A percentile compares a stretch with the other conserved stretches of the same genome.
Evolutionary conservation across 108 stramenopile genomes (phyloP).

Genomic region (Stephanodiscus triporus): DNA sequence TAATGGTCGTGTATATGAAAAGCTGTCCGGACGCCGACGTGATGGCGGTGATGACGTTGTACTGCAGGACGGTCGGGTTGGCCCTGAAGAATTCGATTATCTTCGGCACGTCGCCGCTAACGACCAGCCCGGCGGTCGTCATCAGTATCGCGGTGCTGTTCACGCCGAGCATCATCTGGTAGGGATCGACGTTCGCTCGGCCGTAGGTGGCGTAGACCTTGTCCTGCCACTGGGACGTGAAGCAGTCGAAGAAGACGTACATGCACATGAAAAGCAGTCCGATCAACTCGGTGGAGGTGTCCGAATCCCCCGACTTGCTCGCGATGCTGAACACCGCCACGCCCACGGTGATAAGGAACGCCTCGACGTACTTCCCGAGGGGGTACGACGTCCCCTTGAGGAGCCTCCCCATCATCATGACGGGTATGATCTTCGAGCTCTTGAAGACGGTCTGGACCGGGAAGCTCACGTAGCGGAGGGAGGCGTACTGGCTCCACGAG

Average conservation of each 20-base stretch:
- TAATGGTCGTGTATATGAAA: conserved; percentile 90
- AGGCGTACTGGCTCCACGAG: conserved; percentile 97
- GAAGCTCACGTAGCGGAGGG: conserved; percentile 96
- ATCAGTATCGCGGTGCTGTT: conserved; percentile 95
- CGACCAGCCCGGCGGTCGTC: conserved; percentile 86
- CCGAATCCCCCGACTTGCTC: conserved; percentile 60
- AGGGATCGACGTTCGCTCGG: conserved; percentile 84
- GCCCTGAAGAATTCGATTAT: conserved; percentile 88
- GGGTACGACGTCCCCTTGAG: conserved; percentile 93
- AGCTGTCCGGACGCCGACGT: conserved; percentile 95
- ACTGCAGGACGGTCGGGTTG: conserved; percentile 84
- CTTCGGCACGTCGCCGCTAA: conserved; percentile 90
- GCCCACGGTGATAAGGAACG: conserved; percentile 91
- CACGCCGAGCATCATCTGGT: conserved; percentile 99
- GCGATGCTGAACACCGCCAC: conserved; percentile 90
- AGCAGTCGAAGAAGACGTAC: conserved; percentile 96
- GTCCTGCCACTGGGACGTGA: conserved; percentile 98
- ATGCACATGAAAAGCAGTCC: conserved; percentile 92
- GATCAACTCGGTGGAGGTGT: conserved; percentile 73
- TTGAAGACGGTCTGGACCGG: conserved; percentile 98
- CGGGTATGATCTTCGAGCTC: conserved; percentile 97
- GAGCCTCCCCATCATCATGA: conserved; percentile 98
- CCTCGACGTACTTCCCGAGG: conserved; percentile 86
- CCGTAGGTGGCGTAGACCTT: conserved; percentile 95
- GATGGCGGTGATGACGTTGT: conserved; percentile 95